Evolutionary conservation across 176 grass and related monocot species (phyloP).

Genomic region (Phoenix roebelenii): DNA sequence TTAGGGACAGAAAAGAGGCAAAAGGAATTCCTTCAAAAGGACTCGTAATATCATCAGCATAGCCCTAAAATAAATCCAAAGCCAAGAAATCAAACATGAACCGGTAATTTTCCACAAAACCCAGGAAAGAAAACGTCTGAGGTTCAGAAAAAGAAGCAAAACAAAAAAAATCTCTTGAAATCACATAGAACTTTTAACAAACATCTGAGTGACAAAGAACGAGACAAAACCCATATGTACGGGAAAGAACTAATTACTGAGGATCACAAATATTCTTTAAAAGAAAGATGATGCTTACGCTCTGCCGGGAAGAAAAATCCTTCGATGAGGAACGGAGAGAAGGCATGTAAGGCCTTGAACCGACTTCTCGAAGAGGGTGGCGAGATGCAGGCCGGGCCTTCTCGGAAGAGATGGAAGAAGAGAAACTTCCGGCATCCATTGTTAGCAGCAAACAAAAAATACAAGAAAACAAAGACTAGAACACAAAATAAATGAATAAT

Average conservation of each 20-base stretch:
- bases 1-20: no score
- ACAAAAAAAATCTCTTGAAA: no score
- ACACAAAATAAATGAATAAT: neutral
- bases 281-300: conserved; percentile 24
- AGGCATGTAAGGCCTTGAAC: conserved; percentile 38
- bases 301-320: conserved; percentile 28
- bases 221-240: no score
- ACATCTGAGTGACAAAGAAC: neutral
- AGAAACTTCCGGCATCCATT: conserved; percentile 41
- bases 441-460: conserved; percentile 20
- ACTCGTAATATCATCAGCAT: no score
- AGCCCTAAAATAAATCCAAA: no score
- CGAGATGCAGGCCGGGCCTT: conserved; percentile 32
- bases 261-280: neutral
- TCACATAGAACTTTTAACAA: conserved; percentile 17
- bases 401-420: conserved; percentile 38
- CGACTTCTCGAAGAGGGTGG: conserved; percentile 41
- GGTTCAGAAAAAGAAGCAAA: neutral
- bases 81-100: no score
- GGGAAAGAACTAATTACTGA: neutral
- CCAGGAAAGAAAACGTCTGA: no score
- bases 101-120: no score
- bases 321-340: conserved; percentile 27
- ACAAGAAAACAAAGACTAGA: neutral
- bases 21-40: no score